phyloP scores from a whole-genome alignment of 148 eudicot species.

The Camellia japonica region DNA sequence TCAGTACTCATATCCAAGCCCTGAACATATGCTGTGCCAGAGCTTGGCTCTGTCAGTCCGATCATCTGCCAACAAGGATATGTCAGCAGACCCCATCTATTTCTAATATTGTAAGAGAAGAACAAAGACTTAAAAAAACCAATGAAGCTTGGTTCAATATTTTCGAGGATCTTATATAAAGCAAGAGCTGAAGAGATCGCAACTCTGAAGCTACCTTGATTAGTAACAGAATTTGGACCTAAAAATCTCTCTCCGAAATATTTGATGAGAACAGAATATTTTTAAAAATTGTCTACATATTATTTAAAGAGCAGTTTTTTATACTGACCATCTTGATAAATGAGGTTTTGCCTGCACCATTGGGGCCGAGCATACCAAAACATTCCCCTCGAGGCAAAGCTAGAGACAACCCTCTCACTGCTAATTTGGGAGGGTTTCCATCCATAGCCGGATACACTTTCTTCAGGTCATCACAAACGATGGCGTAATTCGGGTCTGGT shows the following conservation, averaged over 20 bases:
- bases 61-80: slow-evolving; percentile 59
- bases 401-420: slow-evolving; percentile 84
- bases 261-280: neutral
- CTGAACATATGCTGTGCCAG: slow-evolving; percentile 71
- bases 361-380: slow-evolving; percentile 98
- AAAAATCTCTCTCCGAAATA: neutral
- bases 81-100: neutral
- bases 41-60: slow-evolving; percentile 80
- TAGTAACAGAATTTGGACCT: neutral
- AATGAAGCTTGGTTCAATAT: neutral
- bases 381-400: slow-evolving; percentile 87
- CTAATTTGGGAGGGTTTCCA: slow-evolving; percentile 83
- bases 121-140: neutral
- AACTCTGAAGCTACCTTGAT: neutral
- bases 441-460: slow-evolving; percentile 82
- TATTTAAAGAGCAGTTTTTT: neutral
- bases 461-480: slow-evolving; percentile 62
- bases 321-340: slow-evolving; percentile 84
- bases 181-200: neutral
- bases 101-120: neutral
- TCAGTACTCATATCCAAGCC: slow-evolving; percentile 62
- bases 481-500: slow-evolving; percentile 39
- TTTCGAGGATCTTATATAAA: neutral
- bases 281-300: neutral
- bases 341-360: slow-evolving; percentile 94